A percentile compares a stretch with the other conserved stretches of the same genome.
Evolutionary conservation across 2,329 filamentous ascomycete species (phyloP).

Genomic region (Cladosporium sphaerospermum): DNA sequence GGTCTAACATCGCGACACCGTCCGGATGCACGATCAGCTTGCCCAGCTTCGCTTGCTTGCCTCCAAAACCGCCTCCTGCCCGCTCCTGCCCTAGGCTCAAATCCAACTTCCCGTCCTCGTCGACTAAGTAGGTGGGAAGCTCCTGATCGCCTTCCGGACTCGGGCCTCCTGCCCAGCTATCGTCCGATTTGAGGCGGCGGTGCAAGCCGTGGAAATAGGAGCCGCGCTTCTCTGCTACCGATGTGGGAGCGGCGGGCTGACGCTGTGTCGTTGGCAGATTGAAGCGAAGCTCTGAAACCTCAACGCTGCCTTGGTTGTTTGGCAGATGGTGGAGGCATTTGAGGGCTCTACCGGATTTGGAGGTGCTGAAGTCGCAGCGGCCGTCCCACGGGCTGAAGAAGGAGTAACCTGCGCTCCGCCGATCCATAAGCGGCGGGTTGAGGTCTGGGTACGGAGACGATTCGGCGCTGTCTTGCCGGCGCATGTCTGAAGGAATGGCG

Average conservation of each 20-base stretch:
- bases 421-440: slow-evolving; percentile 25
- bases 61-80: slow-evolving; percentile 78
- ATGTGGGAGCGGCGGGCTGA: slow-evolving; percentile 20
- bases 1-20: slow-evolving; percentile 90
- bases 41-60: slow-evolving; percentile 83
- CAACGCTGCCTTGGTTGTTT: slow-evolving; percentile 32
- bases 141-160: slow-evolving; percentile 9
- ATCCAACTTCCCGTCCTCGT: slow-evolving; percentile 51
- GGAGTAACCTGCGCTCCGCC: slow-evolving; percentile 59
- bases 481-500: slow-evolving; percentile 20
- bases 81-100: slow-evolving; percentile 72
- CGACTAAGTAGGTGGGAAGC: slow-evolving; percentile 17
- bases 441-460: slow-evolving; percentile 23
- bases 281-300: slow-evolving; percentile 81
- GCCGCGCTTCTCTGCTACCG: slow-evolving; percentile 25
- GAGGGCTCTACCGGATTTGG: slow-evolving; percentile 58
- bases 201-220: slow-evolving; percentile 10
- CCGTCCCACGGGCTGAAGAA: slow-evolving; percentile 86
- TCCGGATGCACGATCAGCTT: slow-evolving; percentile 87
- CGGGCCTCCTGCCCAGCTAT: slow-evolving; percentile 9
- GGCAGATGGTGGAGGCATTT: slow-evolving; percentile 27
- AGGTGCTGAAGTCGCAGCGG: slow-evolving; percentile 77
- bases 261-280: slow-evolving; percentile 61
- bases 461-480: not conserved
- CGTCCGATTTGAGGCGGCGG: slow-evolving; percentile 4